Conservation (phyloP, 1,284 basidiomycete species). For the Crepidotus sp. region DNA sequence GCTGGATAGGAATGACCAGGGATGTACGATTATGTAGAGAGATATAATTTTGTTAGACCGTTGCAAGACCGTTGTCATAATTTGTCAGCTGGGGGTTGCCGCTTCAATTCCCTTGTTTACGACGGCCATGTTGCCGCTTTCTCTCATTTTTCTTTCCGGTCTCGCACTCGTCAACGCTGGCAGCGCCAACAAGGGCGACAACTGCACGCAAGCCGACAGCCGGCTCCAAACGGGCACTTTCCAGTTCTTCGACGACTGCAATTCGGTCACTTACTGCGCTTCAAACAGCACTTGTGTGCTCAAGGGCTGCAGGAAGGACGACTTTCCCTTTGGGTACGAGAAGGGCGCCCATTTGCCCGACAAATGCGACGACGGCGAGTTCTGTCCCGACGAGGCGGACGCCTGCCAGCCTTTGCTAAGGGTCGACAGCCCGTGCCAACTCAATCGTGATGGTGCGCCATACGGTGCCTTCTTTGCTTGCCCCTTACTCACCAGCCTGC, state of each 20-base stretch:
- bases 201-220: slow-evolving; percentile 48
- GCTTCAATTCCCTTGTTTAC: neutral
- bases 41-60: no score
- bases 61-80: no score
- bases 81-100: no score
- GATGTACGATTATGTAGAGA: slow-evolving; percentile 65
- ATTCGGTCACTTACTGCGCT: slow-evolving; percentile 60
- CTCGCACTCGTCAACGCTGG: slow-evolving; percentile 28
- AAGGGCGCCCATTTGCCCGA: slow-evolving; percentile 37
- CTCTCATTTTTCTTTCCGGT: slow-evolving; percentile 21
- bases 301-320: slow-evolving; percentile 68
- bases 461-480: neutral
- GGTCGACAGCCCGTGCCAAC: slow-evolving; percentile 67
- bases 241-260: slow-evolving; percentile 72
- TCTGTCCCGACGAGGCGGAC: slow-evolving; percentile 82
- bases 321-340: slow-evolving; percentile 64
- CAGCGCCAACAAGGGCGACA: slow-evolving; percentile 33
- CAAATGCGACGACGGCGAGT: slow-evolving; percentile 52
- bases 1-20: slow-evolving; percentile 45
- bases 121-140: slow-evolving; percentile 15
- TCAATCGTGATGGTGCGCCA: slow-evolving; percentile 75
- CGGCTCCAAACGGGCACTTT: slow-evolving; percentile 67
- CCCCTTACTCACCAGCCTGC: neutral
- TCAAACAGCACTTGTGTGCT: slow-evolving; percentile 45
- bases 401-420: slow-evolving; percentile 53